Percentiles rank a stretch among this genome's conserved stretches.
These are phyloP conservation scores for Dendrocalamus latiflorus DNA, from an alignment of 202 grass and related monocot species.

Conservation along the genomic window DNA sequence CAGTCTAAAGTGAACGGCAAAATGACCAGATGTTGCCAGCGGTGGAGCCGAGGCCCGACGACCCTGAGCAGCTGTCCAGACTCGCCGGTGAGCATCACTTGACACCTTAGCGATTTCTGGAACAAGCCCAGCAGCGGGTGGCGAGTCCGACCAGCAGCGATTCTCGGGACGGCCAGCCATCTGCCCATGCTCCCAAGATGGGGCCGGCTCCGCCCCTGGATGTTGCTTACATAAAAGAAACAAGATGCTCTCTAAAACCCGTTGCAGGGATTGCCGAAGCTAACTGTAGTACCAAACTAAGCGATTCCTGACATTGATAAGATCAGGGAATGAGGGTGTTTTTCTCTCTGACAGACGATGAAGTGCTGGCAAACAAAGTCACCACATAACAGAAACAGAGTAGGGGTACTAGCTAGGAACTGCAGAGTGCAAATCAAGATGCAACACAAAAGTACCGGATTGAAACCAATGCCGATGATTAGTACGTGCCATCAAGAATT, in stretches of 20 bases:
- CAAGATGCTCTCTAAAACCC: neutral
- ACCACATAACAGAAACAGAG: neutral
- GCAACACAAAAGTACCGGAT: neutral
- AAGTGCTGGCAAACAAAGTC: neutral
- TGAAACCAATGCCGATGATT: neutral
- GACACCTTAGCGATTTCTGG: too few species aligned
- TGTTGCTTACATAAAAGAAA: neutral
- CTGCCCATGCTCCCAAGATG: too few species aligned
- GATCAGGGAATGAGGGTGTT: neutral
- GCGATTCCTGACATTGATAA: neutral
- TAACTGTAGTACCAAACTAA: neutral
- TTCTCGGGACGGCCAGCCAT: too few species aligned
- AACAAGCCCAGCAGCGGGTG: too few species aligned
- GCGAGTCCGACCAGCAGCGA: too few species aligned
- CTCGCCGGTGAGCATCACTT: too few species aligned
- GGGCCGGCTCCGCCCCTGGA: too few species aligned
- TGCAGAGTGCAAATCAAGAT: neutral
- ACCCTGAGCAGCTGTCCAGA: too few species aligned
- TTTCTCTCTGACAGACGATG: neutral
- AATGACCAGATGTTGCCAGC: neutral
- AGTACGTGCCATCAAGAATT: neutral
- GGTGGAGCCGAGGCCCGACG: too few species aligned
- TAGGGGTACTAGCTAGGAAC: neutral
- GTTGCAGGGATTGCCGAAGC: neutral
- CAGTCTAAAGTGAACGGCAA: neutral